Evolutionary conservation across 192 early-diverging fungal species (phyloP).

Genomic region (Diversispora eburnea): DNA sequence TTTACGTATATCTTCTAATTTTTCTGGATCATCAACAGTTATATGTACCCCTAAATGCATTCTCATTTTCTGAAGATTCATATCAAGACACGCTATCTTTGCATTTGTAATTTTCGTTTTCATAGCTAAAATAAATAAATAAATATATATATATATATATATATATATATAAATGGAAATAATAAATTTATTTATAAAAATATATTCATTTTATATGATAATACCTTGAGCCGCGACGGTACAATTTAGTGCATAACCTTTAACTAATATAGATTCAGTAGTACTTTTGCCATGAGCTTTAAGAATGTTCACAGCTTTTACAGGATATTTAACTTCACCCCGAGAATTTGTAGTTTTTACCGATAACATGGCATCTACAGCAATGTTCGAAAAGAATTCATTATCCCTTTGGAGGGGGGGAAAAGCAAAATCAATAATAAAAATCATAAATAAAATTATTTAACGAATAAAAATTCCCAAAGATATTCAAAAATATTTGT

Average conservation of each 20-base stretch:
- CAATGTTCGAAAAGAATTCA: slow-evolving; percentile 94
- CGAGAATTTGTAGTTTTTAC: slow-evolving; percentile 84
- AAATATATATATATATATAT: neutral
- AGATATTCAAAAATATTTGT: neutral
- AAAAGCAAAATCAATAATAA: neutral
- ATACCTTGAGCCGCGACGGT: slow-evolving; percentile 84
- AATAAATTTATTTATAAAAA: neutral
- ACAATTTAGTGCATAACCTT: slow-evolving; percentile 97
- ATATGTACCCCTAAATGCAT: slow-evolving; percentile 99
- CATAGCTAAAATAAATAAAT: slow-evolving; percentile 60
- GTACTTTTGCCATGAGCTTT: slow-evolving; percentile 96
- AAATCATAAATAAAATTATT: neutral
- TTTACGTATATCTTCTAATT: slow-evolving; percentile 93
- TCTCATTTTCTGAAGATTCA: slow-evolving; percentile 96
- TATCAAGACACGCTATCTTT: slow-evolving; percentile 96
- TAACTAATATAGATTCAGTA: slow-evolving; percentile 81
- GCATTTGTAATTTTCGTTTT: slow-evolving; percentile 81
- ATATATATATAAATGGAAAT: neutral
- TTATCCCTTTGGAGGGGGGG: slow-evolving; percentile 60
- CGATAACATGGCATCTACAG: slow-evolving; percentile 88
- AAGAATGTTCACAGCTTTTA: slow-evolving; percentile 95
- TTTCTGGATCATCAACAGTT: slow-evolving; percentile 96
- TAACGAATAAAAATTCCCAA: neutral
- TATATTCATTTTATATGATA: neutral
- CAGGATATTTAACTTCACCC: slow-evolving; percentile 89